Evolutionary conservation across 495 filamentous ascomycete species (phyloP).

Genomic region (Cladorrhinum samala): DNA sequence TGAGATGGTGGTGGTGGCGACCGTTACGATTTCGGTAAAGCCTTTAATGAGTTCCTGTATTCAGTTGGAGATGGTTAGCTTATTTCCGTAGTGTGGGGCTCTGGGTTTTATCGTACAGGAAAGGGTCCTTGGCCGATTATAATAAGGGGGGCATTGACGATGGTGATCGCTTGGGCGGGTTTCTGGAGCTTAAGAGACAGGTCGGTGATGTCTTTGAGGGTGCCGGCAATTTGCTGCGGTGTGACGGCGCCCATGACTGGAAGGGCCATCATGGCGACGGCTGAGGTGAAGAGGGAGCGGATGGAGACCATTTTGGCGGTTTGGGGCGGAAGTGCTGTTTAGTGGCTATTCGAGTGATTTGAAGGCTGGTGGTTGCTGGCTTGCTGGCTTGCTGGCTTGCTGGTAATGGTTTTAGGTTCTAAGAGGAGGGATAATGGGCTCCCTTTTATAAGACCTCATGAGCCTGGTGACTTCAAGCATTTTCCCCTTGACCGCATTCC

Average conservation of each 20-base stretch:
- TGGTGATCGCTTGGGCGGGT: conserved; percentile 14
- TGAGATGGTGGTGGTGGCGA: conserved; percentile 4
- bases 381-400: too few relatives aligned
- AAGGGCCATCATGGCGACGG: not conserved
- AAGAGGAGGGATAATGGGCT: too few relatives aligned
- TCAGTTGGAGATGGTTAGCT: not conserved
- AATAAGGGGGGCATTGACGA: conserved; percentile 19
- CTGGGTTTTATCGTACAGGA: conserved; percentile 4
- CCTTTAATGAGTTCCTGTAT: conserved; percentile 16
- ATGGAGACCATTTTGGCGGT: not conserved
- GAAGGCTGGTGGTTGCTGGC: too few relatives aligned
- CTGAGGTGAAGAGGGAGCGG: not conserved
- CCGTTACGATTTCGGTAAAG: conserved; percentile 17
- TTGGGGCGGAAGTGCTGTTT: too few relatives aligned
- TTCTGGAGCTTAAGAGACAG: not conserved
- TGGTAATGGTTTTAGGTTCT: too few relatives aligned
- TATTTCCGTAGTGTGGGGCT: not conserved
- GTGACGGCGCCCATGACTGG: not conserved
- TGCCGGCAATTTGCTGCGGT: not conserved
- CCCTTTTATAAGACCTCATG: too few relatives aligned
- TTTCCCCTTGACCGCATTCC: too few relatives aligned
- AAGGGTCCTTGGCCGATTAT: conserved; percentile 19
- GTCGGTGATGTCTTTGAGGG: not conserved
- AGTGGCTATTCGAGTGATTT: too few relatives aligned
- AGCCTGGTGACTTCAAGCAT: too few relatives aligned